Conservation (phyloP, 2,329 filamentous ascomycete genomes). For the Pyrenochaeta sp. region DNA sequence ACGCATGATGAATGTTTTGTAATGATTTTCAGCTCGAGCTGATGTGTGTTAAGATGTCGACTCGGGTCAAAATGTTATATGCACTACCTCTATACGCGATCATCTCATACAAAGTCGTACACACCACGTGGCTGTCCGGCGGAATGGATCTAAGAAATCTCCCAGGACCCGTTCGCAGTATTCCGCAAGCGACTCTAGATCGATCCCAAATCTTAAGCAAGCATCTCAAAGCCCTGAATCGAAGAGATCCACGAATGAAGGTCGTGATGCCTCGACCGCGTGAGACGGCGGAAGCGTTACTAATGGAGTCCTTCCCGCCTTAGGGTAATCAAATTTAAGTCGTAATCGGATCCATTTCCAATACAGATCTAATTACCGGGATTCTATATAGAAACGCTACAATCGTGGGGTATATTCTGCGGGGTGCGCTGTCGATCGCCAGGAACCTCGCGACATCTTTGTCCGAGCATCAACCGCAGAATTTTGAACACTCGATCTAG, state of each 20-base stretch:
- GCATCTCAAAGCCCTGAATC: not conserved
- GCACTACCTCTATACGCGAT: not conserved
- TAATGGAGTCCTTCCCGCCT: not conserved
- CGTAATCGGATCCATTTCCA: not conserved
- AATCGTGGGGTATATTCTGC: constrained; percentile 8
- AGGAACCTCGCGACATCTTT: constrained; percentile 21
- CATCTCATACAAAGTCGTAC: not conserved
- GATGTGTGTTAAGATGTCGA: not conserved
- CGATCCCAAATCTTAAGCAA: not conserved
- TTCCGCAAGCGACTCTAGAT: not conserved
- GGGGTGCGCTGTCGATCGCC: constrained; percentile 18
- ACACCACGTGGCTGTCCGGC: constrained; percentile 8
- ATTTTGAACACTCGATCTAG: not conserved
- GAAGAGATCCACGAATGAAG: not conserved
- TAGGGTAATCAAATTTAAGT: not conserved
- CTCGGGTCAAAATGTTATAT: not conserved
- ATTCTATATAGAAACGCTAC: not conserved
- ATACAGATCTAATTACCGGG: not conserved
- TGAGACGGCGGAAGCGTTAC: not conserved
- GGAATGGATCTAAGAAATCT: constrained; percentile 7
- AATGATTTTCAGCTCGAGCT: not conserved
- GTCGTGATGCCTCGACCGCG: not conserved
- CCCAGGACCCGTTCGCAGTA: not conserved
- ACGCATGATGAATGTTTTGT: constrained; percentile 20
- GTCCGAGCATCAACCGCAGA: constrained; percentile 15